Evolutionary conservation across 2,329 filamentous ascomycete species (phyloP).

Genomic region (Huntiella abstrusa): DNA sequence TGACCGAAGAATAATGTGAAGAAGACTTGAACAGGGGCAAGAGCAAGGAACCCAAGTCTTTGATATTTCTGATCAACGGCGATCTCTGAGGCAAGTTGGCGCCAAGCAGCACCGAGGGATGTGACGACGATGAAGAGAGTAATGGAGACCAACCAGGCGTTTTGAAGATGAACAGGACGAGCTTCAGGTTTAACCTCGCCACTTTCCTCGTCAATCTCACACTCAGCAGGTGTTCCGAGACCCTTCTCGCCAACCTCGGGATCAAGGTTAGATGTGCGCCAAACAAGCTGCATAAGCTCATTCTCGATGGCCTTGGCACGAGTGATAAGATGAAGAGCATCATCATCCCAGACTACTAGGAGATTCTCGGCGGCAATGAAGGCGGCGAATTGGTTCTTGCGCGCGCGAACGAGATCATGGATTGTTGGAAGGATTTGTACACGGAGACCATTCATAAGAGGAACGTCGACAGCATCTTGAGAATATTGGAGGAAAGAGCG

Average conservation of each 20-base stretch:
- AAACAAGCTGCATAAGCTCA: conserved; percentile 60
- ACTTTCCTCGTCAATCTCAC: conserved; percentile 52
- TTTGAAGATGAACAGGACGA: conserved; percentile 49
- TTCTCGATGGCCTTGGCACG: conserved; percentile 55
- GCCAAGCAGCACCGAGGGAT: conserved; percentile 50
- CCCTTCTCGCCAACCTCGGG: conserved; percentile 27
- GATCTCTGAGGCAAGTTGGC: conserved; percentile 49
- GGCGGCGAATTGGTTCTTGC: conserved; percentile 65
- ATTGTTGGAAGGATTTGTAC: conserved; percentile 58
- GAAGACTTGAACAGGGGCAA: conserved; percentile 57
- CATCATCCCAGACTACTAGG: conserved; percentile 68
- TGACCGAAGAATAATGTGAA: conserved; percentile 69
- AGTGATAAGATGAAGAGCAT: conserved; percentile 49
- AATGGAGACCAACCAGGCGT: conserved; percentile 47
- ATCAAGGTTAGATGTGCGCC: conserved; percentile 39
- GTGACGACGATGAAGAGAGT: conserved; percentile 47
- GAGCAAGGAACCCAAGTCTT: conserved; percentile 43
- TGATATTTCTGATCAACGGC: conserved; percentile 42
- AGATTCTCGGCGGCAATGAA: conserved; percentile 55
- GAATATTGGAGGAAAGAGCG: conserved; percentile 59
- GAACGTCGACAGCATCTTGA: conserved; percentile 54
- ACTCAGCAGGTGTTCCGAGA: conserved; percentile 18
- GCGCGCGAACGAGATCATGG: conserved; percentile 47
- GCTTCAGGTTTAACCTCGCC: conserved; percentile 45
- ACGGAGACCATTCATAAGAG: conserved; percentile 55